These are phyloP conservation scores for Raffaelea albimanens DNA, from an alignment of 2,329 filamentous ascomycete species.

Conservation along the genomic window DNA sequence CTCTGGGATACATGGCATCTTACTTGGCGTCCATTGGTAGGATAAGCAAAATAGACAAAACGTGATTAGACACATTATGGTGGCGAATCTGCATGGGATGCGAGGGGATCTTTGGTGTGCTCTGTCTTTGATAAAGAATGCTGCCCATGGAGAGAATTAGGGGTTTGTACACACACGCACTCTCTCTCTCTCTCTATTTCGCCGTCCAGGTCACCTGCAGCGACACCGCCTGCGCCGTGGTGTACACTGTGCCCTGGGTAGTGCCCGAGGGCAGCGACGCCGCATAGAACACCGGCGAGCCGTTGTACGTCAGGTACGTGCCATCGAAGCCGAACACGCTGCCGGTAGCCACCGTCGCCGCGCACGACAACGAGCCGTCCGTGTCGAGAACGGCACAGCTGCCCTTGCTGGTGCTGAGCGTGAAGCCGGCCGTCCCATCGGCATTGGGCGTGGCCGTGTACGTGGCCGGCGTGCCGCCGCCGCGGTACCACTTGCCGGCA, in stretches of 20 bases:
- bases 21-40: no score
- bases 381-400: slow-evolving; percentile 11
- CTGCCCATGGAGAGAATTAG: no score
- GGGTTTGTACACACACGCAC: no score
- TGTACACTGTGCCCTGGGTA: slow-evolving; percentile 15
- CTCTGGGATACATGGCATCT: no score
- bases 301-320: slow-evolving; percentile 15
- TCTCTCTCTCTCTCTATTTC: not conserved
- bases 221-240: slow-evolving; percentile 11
- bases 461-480: slow-evolving; percentile 17
- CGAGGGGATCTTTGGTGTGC: no score
- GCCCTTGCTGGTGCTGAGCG: slow-evolving; percentile 17
- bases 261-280: slow-evolving; percentile 14
- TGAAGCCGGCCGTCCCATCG: slow-evolving; percentile 12
- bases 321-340: slow-evolving; percentile 18
- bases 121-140: no score
- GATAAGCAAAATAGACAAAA: no score
- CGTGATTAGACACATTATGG: no score
- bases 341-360: slow-evolving; percentile 9
- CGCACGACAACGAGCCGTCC: slow-evolving; percentile 12
- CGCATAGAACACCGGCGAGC: slow-evolving; percentile 14
- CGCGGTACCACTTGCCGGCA: slow-evolving; percentile 17
- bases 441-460: slow-evolving; percentile 16
- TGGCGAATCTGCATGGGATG: no score
- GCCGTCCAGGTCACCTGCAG: slow-evolving; percentile 16